Conservation (phyloP, 2,329 filamentous ascomycete genomes). For the Cladosporium sp. region DNA sequence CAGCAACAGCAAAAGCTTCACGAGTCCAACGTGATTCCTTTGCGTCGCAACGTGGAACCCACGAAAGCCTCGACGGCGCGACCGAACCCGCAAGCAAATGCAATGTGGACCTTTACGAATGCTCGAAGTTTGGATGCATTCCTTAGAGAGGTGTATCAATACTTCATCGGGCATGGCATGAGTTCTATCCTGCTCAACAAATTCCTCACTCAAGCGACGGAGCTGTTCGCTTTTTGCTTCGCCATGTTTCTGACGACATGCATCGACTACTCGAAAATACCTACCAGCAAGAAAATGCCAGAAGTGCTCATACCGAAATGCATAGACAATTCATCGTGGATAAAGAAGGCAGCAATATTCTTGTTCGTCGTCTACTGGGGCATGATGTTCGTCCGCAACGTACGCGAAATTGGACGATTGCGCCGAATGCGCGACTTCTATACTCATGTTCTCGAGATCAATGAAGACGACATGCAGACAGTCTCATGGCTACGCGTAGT, state of each 20-base stretch:
- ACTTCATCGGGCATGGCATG: slow-evolving; percentile 76
- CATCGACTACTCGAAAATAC: slow-evolving; percentile 71
- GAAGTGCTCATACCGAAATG: slow-evolving; percentile 69
- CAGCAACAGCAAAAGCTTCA: slow-evolving; percentile 44
- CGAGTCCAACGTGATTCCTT: slow-evolving; percentile 12
- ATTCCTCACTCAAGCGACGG: slow-evolving; percentile 69
- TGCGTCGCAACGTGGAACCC: slow-evolving; percentile 2
- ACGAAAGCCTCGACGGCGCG: slow-evolving; percentile 32
- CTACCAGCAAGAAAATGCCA: slow-evolving; percentile 57
- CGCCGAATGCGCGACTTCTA: slow-evolving; percentile 84
- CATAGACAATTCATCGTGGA: slow-evolving; percentile 65
- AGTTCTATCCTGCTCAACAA: slow-evolving; percentile 77
- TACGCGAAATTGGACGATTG: slow-evolving; percentile 54
- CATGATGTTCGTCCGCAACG: slow-evolving; percentile 69
- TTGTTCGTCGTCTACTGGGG: slow-evolving; percentile 81
- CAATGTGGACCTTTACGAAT: slow-evolving; percentile 90
- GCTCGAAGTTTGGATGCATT: slow-evolving; percentile 86
- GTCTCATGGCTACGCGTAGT: slow-evolving; percentile 93
- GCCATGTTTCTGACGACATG: slow-evolving; percentile 81
- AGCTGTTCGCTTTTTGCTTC: slow-evolving; percentile 75
- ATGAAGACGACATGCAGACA: slow-evolving; percentile 83
- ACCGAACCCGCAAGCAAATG: slow-evolving; percentile 65
- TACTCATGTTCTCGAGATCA: slow-evolving; percentile 73
- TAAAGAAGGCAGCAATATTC: slow-evolving; percentile 77
- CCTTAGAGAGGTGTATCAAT: slow-evolving; percentile 78